Conservation (phyloP, 805 yeast genomes). For the Myxozyma melibiosi region DNA sequence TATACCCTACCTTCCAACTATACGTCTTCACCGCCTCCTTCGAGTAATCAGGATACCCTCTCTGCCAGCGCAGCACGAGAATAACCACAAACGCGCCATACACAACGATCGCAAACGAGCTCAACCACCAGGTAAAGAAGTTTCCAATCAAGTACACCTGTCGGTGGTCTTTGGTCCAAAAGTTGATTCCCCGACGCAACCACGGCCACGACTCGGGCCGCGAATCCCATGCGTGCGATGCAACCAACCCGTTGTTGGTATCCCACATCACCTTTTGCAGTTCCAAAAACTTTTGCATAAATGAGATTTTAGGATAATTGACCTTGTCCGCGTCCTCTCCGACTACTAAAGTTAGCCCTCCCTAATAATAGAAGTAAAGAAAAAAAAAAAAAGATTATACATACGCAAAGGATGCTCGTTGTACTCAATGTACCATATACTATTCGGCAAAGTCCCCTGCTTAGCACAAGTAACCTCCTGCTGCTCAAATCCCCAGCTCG, state of each 20-base stretch:
- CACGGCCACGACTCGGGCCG: conserved; percentile 69
- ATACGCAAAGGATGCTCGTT: conserved; percentile 58
- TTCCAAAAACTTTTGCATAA: conserved; percentile 57
- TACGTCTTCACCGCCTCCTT: conserved; percentile 38
- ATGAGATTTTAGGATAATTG: conserved; percentile 45
- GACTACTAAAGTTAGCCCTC: conserved; percentile 10
- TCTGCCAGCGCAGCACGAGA: conserved; percentile 46
- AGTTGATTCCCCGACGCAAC: conserved; percentile 59
- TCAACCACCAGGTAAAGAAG: conserved; percentile 56
- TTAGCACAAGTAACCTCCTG: conserved; percentile 87
- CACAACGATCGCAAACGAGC: conserved; percentile 42
- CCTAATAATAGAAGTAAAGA: conserved; percentile 29
- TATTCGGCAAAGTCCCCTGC: conserved; percentile 65
- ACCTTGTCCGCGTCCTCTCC: conserved; percentile 42
- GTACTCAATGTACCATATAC: conserved; percentile 74
- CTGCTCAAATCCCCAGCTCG: conserved; percentile 83
- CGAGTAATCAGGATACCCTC: conserved; percentile 42
- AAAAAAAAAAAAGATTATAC: conserved; percentile 9
- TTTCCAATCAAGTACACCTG: conserved; percentile 68
- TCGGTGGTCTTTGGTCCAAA: conserved; percentile 51
- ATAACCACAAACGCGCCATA: conserved; percentile 38
- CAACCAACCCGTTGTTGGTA: conserved; percentile 51
- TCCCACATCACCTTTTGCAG: conserved; percentile 60
- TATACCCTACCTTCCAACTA: conserved; percentile 47
- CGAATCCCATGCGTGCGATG: conserved; percentile 54